Evolutionary conservation across 1,284 basidiomycete species (phyloP).

Genomic region (Caloboletus inedulis): DNA sequence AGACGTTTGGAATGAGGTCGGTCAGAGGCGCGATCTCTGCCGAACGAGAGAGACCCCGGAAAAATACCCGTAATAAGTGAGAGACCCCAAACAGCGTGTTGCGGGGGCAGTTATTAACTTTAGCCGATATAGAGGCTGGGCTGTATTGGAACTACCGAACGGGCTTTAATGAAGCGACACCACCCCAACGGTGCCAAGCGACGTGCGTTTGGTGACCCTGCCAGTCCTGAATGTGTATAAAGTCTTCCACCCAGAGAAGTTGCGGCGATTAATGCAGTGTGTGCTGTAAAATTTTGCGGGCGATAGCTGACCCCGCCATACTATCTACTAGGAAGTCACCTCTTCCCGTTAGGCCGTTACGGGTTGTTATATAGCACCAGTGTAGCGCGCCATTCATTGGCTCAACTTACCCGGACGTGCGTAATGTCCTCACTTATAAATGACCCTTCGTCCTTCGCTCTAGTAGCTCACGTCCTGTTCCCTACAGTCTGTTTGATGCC

Average conservation of each 20-base stretch:
- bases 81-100: slow-evolving; percentile 18
- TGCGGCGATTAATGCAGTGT: slow-evolving; percentile 15
- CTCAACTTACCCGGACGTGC: slow-evolving; percentile 13
- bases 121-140: too few relatives aligned
- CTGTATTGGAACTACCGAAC: too few relatives aligned
- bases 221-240: slow-evolving; percentile 18
- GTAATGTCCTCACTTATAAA: slow-evolving; percentile 16
- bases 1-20: slow-evolving; percentile 8
- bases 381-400: slow-evolving; percentile 1
- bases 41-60: slow-evolving; percentile 27
- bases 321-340: background rate
- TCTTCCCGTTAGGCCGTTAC: background rate
- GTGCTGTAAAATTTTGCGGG: slow-evolving; percentile 17
- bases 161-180: slow-evolving; percentile 1
- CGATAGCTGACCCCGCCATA: slow-evolving; percentile 20
- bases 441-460: slow-evolving; percentile 1
- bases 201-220: slow-evolving; percentile 22
- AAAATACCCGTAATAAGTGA: background rate
- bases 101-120: slow-evolving; percentile 13
- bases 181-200: slow-evolving; percentile 14
- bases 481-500: slow-evolving; percentile 24
- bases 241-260: slow-evolving; percentile 11
- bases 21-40: background rate
- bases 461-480: background rate
- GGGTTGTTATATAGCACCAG: slow-evolving; percentile 17